These are phyloP conservation scores for Venturia effusa DNA, from an alignment of 2,329 filamentous ascomycete genomes.

Conservation along the genomic window DNA sequence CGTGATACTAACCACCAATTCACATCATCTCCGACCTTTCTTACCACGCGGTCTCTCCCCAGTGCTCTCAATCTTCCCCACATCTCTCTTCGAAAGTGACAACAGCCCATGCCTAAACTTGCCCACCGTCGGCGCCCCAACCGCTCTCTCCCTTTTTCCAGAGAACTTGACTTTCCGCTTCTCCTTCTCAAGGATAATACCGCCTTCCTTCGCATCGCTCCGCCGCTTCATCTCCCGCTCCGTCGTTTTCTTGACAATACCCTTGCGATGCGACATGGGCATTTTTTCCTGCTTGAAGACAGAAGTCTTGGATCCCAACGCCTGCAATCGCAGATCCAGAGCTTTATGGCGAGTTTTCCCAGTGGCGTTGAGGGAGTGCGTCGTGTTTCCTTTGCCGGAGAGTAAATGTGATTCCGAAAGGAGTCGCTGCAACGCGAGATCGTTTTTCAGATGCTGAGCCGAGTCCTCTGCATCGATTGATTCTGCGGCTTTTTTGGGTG, in stretches of 20 bases:
- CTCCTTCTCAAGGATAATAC: slow-evolving; percentile 67
- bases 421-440: slow-evolving; percentile 82
- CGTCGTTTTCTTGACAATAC: slow-evolving; percentile 60
- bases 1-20: background rate
- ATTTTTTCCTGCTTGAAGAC: slow-evolving; percentile 72
- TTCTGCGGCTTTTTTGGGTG: slow-evolving; percentile 17
- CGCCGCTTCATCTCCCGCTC: slow-evolving; percentile 60
- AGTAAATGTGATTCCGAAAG: slow-evolving; percentile 88
- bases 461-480: slow-evolving; percentile 45
- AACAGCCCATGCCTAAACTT: slow-evolving; percentile 70
- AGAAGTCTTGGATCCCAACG: slow-evolving; percentile 66
- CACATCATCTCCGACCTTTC: slow-evolving; percentile 3
- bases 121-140: slow-evolving; percentile 71
- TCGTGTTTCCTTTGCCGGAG: slow-evolving; percentile 19
- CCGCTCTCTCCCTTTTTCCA: slow-evolving; percentile 42
- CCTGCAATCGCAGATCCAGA: slow-evolving; percentile 71
- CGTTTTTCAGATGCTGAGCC: slow-evolving; percentile 63
- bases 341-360: slow-evolving; percentile 73
- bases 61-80: slow-evolving; percentile 55
- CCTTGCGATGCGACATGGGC: slow-evolving; percentile 77
- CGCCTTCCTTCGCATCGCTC: slow-evolving; percentile 76
- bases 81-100: slow-evolving; percentile 66
- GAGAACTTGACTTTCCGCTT: slow-evolving; percentile 32
- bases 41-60: background rate
- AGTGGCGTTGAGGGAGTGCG: slow-evolving; percentile 31